Base-by-base conservation (phyloP, 176 grass and related monocot species). In the Triticum timopheevii region DNA sequence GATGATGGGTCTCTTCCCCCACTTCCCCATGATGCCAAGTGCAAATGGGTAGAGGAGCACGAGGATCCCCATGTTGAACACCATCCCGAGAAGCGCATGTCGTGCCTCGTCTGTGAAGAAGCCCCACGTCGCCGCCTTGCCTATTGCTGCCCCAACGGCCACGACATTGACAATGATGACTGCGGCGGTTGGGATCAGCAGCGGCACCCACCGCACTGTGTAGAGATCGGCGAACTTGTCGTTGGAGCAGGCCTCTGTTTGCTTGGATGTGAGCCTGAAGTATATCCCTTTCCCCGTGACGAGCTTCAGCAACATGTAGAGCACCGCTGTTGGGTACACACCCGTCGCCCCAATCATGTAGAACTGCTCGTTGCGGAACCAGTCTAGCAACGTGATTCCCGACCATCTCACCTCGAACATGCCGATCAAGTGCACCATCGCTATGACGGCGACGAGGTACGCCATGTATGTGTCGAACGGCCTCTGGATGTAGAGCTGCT, bases 41-140 rank as follows among this genome's bases (percentile, higher is more conserved):
- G 82, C 87, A n/a, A 89, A 89, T 2, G 87, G 82, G 77, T 89
- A 89, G 25, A 89, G 87, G 17, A 89, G 87, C 82, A 89, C 77
- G 1, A 89, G 59, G 20, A 89, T 76, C 68, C 82, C 85, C 8
- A 85, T 35, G 77, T 89, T 89, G 82, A 89, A 89, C 25, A 76
- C 68, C 87, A 80, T 80, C 0, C 87, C 87, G 1, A 80, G 82
- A 19, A 75, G 6, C 12, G 13, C 87, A 5, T 75, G 44, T 13
- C 36, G 6, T 5, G 76, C 87, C 44, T 80, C 59, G 9, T 75
- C 68, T 7, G 69, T 59, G 19, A 44, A 40, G 24, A 66, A 4
- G 0, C 87, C 82, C 58, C 77, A 80, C 0, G 34, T 58, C 10
- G 34, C 61, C 1, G 82, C 82, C 69, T 89, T 89, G 17, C 87